Evolutionary conservation across 495 filamentous ascomycete species (phyloP).

Genomic region (Talaromyces trachyspermus): DNA sequence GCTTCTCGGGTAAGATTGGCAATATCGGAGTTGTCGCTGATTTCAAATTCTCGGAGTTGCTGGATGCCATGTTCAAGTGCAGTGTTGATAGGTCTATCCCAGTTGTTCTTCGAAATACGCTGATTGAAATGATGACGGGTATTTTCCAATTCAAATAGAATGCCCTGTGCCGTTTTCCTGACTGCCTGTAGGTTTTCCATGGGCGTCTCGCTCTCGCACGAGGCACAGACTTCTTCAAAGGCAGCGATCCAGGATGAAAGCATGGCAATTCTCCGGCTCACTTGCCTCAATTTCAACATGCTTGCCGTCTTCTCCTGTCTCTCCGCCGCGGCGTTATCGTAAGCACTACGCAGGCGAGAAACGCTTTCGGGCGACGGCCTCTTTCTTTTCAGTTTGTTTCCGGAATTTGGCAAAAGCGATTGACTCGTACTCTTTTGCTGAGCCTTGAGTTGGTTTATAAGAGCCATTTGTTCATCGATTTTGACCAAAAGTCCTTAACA

Average conservation of each 20-base stretch:
- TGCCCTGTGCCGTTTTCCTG: conserved; percentile 80
- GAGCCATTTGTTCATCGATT: conserved; percentile 88
- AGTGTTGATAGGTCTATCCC: conserved; percentile 79
- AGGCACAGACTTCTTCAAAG: conserved; percentile 76
- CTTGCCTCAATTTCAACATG: conserved; percentile 76
- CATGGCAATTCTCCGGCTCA: conserved; percentile 76
- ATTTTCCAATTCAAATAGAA: conserved; percentile 77
- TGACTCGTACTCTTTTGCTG: conserved; percentile 86
- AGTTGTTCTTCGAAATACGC: conserved; percentile 65
- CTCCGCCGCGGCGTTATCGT: conserved; percentile 73
- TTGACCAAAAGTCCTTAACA: conserved; percentile 98
- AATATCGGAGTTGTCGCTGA: conserved; percentile 61
- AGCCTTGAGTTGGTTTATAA: conserved; percentile 89
- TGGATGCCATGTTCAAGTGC: conserved; percentile 79
- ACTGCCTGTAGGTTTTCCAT: conserved; percentile 65
- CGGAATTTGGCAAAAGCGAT: conserved; percentile 82
- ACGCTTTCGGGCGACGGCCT: conserved; percentile 73
- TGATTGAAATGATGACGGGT: conserved; percentile 88
- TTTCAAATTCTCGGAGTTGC: conserved; percentile 69
- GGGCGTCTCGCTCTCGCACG: conserved; percentile 55
- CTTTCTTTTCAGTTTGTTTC: conserved; percentile 79
- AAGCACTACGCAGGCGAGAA: conserved; percentile 71
- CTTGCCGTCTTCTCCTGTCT: conserved; percentile 67
- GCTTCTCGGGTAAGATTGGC: conserved; percentile 71
- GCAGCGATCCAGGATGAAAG: conserved; percentile 88